Conservation (phyloP, 1,284 basidiomycete genomes). For the Trichosporon sp. region DNA sequence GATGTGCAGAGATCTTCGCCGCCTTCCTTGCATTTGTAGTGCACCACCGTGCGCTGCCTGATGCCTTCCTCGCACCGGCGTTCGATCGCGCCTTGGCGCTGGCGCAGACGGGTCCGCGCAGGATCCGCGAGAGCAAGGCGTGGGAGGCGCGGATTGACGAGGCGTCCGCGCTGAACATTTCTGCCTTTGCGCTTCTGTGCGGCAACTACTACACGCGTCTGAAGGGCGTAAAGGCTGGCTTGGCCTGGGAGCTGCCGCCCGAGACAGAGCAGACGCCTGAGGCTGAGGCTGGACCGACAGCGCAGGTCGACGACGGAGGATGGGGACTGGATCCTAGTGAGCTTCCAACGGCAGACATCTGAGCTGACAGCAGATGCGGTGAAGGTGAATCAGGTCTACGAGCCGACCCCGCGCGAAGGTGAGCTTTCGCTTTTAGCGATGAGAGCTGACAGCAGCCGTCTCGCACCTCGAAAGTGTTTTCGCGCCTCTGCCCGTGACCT, state of each 20-base stretch:
- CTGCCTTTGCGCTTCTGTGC: constrained; percentile 29
- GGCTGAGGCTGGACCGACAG: too few species aligned
- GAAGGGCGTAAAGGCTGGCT: background rate
- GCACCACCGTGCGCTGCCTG: constrained; percentile 30
- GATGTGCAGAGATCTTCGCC: constrained; percentile 27
- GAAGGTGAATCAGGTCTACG: background rate
- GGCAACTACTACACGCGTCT: constrained; percentile 22
- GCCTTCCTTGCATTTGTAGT: constrained; percentile 35
- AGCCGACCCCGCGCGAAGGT: constrained; percentile 7
- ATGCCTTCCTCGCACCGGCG: constrained; percentile 16
- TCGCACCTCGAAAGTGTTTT: background rate
- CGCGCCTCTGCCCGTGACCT: background rate
- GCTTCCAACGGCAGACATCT: background rate
- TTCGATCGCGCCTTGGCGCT: constrained; percentile 24
- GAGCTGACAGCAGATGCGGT: background rate
- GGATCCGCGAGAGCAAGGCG: constrained; percentile 23
- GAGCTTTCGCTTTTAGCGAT: background rate
- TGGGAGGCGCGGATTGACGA: constrained; percentile 32
- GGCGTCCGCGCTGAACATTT: constrained; percentile 25
- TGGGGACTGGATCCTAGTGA: constrained; percentile 16
- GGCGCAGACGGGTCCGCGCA: constrained; percentile 24
- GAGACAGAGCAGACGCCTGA: background rate
- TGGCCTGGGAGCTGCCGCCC: constrained; percentile 2
- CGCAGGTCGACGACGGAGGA: constrained; percentile 18
- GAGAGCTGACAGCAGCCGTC: constrained; percentile 6